Evolutionary conservation across 129 eudicot genomes (phyloP).

Genomic region (Arctium lappa): DNA sequence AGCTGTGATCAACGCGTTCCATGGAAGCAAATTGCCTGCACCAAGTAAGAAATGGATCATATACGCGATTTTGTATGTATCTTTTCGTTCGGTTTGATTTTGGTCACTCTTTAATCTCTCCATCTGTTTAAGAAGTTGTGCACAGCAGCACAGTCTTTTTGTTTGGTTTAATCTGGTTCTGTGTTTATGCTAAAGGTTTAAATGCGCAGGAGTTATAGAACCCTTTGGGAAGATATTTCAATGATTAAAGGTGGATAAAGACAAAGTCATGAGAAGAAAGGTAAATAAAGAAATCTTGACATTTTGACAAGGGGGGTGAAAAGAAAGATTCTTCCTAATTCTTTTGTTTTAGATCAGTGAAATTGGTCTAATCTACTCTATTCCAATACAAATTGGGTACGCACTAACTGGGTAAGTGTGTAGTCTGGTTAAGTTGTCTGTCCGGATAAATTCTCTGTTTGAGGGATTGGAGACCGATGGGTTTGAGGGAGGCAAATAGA

Average conservation of each 20-base stretch:
- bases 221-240: slow-evolving; percentile 15
- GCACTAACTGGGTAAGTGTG: neutral
- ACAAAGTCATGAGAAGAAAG: slow-evolving; percentile 15
- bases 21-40: slow-evolving; percentile 83
- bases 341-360: neutral
- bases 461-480: too few relatives aligned
- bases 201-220: slow-evolving; percentile 19
- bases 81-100: slow-evolving; percentile 38
- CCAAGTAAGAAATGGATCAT: slow-evolving; percentile 74
- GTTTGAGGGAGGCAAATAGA: neutral
- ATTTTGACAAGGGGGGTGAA: slow-evolving; percentile 14
- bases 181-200: slow-evolving; percentile 5
- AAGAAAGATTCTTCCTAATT: slow-evolving; percentile 7
- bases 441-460: too few relatives aligned
- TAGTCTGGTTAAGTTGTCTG: neutral
- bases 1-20: slow-evolving; percentile 84
- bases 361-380: neutral
- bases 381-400: neutral
- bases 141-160: slow-evolving; percentile 16
- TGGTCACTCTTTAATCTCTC: slow-evolving; percentile 30
- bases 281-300: slow-evolving; percentile 4
- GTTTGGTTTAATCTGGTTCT: slow-evolving; percentile 8
- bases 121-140: slow-evolving; percentile 24
- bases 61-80: slow-evolving; percentile 58
- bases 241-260: slow-evolving; percentile 31